A percentile compares a stretch with the other conserved stretches of the same genome.
phyloP scores from a whole-genome alignment of 768 basidiomycete genomes.

The Gymnopilus junonius region DNA sequence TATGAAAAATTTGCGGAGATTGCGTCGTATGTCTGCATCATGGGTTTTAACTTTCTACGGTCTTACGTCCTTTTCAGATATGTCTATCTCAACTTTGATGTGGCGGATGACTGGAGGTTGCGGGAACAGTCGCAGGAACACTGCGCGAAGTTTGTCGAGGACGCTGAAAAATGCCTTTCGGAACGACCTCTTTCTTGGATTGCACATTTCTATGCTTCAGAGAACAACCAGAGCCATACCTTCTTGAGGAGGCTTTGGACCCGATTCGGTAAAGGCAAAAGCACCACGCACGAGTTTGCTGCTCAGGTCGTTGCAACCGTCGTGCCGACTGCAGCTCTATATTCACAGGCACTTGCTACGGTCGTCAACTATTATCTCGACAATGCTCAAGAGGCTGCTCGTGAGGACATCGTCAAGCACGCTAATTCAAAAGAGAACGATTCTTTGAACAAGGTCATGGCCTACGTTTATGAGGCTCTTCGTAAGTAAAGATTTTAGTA shows the following conservation, averaged over 20 bases:
- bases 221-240: slow-evolving; percentile 27
- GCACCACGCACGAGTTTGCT: slow-evolving; percentile 40
- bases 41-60: neutral
- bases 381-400: slow-evolving; percentile 35
- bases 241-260: slow-evolving; percentile 37
- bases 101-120: slow-evolving; percentile 51
- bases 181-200: slow-evolving; percentile 21
- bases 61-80: slow-evolving; percentile 35
- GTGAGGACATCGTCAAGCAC: slow-evolving; percentile 44
- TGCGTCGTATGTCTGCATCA: slow-evolving; percentile 43
- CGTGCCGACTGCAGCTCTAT: slow-evolving; percentile 59
- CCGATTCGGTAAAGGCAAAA: slow-evolving; percentile 19
- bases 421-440: slow-evolving; percentile 29
- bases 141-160: slow-evolving; percentile 31
- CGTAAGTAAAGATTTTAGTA: slow-evolving; percentile 30
- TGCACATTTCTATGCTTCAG: slow-evolving; percentile 4
- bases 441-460: slow-evolving; percentile 37
- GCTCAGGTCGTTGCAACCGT: slow-evolving; percentile 54
- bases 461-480: slow-evolving; percentile 52
- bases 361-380: slow-evolving; percentile 66
- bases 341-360: slow-evolving; percentile 58
- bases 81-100: slow-evolving; percentile 47
- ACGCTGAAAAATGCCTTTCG: slow-evolving; percentile 36
- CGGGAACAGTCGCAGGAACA: slow-evolving; percentile 41
- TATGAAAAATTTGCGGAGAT: slow-evolving; percentile 51